Conservation (phyloP, 306 rosid genomes). For the Carpinus viminea region DNA sequence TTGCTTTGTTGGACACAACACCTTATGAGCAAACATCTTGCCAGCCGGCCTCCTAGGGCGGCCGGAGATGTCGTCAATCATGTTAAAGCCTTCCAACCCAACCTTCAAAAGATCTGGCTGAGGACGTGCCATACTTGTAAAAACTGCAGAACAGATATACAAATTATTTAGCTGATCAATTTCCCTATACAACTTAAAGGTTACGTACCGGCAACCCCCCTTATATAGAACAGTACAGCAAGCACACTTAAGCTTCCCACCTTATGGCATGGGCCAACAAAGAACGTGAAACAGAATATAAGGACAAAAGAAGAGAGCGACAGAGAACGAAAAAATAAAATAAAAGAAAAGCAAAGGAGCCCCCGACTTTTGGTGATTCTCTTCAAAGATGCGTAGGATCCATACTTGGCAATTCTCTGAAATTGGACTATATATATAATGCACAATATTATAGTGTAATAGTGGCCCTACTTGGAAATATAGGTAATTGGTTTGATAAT, state of each 20-base stretch:
- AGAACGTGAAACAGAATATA: neutral
- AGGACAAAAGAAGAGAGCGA: neutral
- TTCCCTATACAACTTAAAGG: neutral
- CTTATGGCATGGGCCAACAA: neutral
- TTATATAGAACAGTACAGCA: neutral
- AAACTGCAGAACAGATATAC: neutral
- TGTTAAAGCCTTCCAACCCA: slow-evolving; percentile 33
- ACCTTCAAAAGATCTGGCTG: slow-evolving; percentile 36
- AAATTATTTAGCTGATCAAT: neutral
- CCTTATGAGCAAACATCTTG: neutral
- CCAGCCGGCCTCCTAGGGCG: neutral
- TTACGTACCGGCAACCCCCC: neutral
- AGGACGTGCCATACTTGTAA: slow-evolving; percentile 31
- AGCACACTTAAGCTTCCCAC: neutral
- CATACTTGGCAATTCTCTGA: too few relatives aligned
- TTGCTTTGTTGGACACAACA: neutral
- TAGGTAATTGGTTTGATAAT: too few relatives aligned
- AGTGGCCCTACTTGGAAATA: too few relatives aligned
- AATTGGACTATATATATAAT: too few relatives aligned
- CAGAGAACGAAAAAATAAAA: too few relatives aligned
- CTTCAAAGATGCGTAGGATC: neutral
- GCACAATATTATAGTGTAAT: too few relatives aligned
- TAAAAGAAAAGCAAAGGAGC: neutral
- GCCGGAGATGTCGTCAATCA: neutral
- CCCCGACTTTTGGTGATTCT: neutral